Conservation (phyloP, 2,329 filamentous ascomycete species). For the Sclerotinia nivalis region DNA sequence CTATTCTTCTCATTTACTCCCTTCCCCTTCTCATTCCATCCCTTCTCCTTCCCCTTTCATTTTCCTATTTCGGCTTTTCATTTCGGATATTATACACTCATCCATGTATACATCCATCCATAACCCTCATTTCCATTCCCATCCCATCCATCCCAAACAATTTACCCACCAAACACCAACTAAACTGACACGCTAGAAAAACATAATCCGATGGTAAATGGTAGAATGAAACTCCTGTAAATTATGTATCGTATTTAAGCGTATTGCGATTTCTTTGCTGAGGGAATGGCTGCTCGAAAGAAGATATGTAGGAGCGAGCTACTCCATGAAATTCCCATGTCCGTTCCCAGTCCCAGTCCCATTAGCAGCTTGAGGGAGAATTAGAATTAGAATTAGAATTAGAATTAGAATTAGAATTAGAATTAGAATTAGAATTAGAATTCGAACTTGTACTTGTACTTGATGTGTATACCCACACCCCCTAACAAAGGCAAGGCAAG, state of each 20-base stretch:
- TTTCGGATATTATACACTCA: not conserved
- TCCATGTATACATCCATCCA: not conserved
- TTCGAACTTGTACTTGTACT: not conserved
- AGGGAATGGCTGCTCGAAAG: no score
- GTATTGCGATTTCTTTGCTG: no score
- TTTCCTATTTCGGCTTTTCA: no score
- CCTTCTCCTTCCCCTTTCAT: no score
- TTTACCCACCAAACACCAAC: not conserved
- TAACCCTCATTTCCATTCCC: not conserved
- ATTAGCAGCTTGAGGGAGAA: not conserved
- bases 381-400: not conserved
- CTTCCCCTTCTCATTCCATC: no score
- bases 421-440: not conserved
- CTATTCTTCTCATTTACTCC: no score
- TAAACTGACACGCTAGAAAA: no score
- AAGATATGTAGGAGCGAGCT: not conserved
- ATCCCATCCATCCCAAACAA: not conserved
- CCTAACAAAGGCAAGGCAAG: no score
- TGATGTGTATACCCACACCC: no score
- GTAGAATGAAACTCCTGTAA: no score
- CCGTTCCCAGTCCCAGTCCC: not conserved
- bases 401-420: not conserved
- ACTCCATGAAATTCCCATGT: not conserved
- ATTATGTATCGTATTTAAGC: no score
- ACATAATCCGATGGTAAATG: no score